Base-by-base conservation (phyloP, 805 yeast species). In the Teunomyces kruisii region DNA sequence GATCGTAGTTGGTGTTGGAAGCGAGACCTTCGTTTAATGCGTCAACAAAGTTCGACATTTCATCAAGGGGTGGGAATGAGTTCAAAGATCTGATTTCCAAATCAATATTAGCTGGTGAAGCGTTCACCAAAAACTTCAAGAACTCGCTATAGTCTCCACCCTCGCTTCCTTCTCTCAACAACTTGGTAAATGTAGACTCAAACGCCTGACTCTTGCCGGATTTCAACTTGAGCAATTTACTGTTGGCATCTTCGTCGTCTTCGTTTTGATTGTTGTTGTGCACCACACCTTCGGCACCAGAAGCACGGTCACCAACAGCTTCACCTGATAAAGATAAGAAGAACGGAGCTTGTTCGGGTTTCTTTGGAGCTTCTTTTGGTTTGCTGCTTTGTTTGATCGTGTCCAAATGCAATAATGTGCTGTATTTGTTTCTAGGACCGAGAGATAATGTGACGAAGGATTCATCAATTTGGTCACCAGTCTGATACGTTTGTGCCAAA, bases 291-390 rank as follows among this genome's bases (percentile, higher is more conserved):
- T 76, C 81, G 4, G 75, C 77, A 35, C 65, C 78, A 38, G 68
- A 61, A 0, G 90, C 89, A 24, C 80, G 78, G 57, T 84, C 88
- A 46, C 90, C 91, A 43, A 83, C 85, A n/a, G 72, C 72, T 42
- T 76, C 80, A 26, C 89, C 88, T 4, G 79, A 59, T 15, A 85
- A 68, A 38, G 81, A 78, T 47, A 94, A 70, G 73, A 95, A 95
- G 64, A 95, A 94, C 12, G 84, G 84, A 0, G 88, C 81, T 49
- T 81, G 77, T 52, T 86, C 86, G 1, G 96, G 88, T 52, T 83
- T 87, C 71, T 87, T 88, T 28, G 94, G 87, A 1, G 92, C 86
- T 61, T 89, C 97, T 42, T 73, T 82, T 16, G 99, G 97, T 65
- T 88, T 92, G 61, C 89, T 90, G 58, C 99, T 80, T 61, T 78